Evolutionary conservation across 179 eudicot species (phyloP).

Genomic region (Carnegiea gigantea): DNA sequence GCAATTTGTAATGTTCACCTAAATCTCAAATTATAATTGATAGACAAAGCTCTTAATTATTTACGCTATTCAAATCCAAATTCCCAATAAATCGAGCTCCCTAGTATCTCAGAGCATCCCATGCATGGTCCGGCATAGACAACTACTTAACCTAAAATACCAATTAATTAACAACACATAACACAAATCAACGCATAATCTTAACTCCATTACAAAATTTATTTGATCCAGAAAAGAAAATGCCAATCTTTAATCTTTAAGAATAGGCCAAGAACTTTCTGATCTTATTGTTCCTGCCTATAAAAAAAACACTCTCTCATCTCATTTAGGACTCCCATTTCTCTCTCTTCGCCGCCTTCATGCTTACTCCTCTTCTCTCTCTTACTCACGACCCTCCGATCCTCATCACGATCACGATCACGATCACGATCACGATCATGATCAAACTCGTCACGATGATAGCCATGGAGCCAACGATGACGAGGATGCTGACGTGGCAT

Average conservation of each 20-base stretch:
- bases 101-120: background rate
- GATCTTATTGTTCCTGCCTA: slow-evolving; percentile 1
- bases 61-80: too few species aligned
- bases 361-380: background rate
- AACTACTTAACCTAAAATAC: too few species aligned
- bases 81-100: background rate
- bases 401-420: too few species aligned
- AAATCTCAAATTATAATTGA: too few species aligned
- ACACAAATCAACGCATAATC: background rate
- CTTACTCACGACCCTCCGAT: background rate
- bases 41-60: background rate
- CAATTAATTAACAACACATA: background rate
- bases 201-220: too few species aligned
- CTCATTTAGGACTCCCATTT: background rate
- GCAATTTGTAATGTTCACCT: too few species aligned
- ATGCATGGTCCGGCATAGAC: background rate
- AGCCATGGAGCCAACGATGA: too few species aligned
- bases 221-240: background rate
- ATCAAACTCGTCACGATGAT: too few species aligned
- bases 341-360: background rate
- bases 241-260: background rate
- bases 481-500: too few species aligned
- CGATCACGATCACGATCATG: too few species aligned
- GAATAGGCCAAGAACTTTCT: slow-evolving; percentile 25
- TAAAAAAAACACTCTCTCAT: slow-evolving; percentile 22